phyloP scores from a whole-genome alignment of 805 yeast species.

The Debaryomyces hansenii region DNA sequence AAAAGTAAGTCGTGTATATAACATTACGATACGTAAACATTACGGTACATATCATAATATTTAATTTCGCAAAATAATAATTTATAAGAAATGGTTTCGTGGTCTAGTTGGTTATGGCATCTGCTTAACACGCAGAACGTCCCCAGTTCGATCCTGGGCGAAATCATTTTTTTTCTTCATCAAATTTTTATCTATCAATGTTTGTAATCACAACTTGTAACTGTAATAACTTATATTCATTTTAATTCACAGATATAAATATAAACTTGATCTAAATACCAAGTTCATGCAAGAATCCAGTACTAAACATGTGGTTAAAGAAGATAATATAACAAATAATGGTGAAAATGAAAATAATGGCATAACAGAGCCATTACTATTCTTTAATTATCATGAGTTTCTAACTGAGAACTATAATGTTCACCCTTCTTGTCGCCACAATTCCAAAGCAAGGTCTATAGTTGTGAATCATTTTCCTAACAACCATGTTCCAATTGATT shows the following conservation, averaged over 20 bases:
- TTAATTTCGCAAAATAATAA: too few species aligned
- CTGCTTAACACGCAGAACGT: conserved; percentile 99
- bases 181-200: too few species aligned
- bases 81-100: conserved; percentile 32
- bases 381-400: conserved; percentile 72
- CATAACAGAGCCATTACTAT: conserved; percentile 20
- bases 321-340: not conserved
- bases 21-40: too few species aligned
- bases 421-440: conserved; percentile 1
- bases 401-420: conserved; percentile 32
- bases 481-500: conserved; percentile 36
- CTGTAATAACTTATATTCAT: too few species aligned
- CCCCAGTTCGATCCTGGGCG: conserved; percentile 99
- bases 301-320: conserved; percentile 15
- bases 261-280: too few species aligned
- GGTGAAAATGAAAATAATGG: not conserved
- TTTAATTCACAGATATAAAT: too few species aligned
- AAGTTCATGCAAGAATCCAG: conserved; percentile 18
- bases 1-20: too few species aligned
- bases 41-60: too few species aligned
- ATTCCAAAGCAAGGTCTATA: conserved; percentile 29
- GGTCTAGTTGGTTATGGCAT: conserved; percentile 99
- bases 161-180: conserved; percentile 74
- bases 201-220: not conserved
- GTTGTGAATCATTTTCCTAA: conserved; percentile 71